Conservation (phyloP, 1,284 basidiomycete species). For the Apiotrichum laibachii region DNA sequence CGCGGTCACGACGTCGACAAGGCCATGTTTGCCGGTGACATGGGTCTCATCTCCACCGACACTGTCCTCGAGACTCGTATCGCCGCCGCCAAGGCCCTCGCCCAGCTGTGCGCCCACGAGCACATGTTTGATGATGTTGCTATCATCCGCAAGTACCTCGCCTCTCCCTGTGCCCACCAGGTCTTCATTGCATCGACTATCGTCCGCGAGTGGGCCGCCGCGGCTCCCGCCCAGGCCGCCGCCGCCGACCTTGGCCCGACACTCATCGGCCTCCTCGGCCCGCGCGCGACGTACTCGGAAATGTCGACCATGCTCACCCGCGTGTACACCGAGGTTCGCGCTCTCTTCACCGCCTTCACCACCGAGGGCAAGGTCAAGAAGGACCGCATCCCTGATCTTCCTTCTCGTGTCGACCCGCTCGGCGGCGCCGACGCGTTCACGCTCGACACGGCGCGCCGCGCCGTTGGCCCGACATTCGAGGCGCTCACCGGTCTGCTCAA, state of each 20-base stretch:
- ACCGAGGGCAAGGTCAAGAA: conserved; percentile 80
- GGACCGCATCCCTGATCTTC: conserved; percentile 74
- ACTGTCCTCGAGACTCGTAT: conserved; percentile 78
- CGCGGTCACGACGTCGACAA: conserved; percentile 89
- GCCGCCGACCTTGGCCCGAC: conserved; percentile 59
- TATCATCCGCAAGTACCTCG: conserved; percentile 72
- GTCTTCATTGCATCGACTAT: conserved; percentile 80
- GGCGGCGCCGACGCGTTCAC: conserved; percentile 68
- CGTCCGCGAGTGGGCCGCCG: conserved; percentile 83
- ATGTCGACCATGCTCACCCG: conserved; percentile 79
- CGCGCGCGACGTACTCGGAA: conserved; percentile 84
- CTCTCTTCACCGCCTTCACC: conserved; percentile 74
- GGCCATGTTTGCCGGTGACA: conserved; percentile 88
- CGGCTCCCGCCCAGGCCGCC: conserved; percentile 57
- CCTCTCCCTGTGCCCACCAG: conserved; percentile 86
- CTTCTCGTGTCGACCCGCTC: conserved; percentile 70
- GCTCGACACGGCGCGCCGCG: conserved; percentile 71
- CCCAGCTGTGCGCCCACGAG: conserved; percentile 44
- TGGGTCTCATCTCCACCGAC: conserved; percentile 77
- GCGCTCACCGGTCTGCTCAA: conserved; percentile 60
- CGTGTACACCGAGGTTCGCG: conserved; percentile 75
- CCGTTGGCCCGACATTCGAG: conserved; percentile 69
- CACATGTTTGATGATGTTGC: conserved; percentile 51
- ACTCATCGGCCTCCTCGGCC: conserved; percentile 72
- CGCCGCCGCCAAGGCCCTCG: conserved; percentile 75